Conservation (phyloP, 116 monocot species). For the Cymodocea nodosa region DNA sequence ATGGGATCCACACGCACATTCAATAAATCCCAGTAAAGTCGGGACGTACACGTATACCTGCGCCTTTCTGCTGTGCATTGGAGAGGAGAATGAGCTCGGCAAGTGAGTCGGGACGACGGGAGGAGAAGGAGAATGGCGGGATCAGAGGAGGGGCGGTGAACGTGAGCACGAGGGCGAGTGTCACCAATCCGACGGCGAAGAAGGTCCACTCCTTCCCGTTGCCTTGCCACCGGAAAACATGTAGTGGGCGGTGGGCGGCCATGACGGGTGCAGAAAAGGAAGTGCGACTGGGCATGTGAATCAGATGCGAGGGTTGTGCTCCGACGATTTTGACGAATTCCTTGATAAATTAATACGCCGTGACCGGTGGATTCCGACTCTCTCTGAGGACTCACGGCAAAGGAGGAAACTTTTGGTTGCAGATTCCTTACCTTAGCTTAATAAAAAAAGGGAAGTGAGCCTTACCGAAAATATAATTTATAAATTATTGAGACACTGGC, state of each 20-base stretch:
- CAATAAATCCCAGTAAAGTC: background rate
- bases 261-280: background rate
- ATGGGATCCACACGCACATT: background rate
- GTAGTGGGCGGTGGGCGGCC: constrained; percentile 21
- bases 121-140: background rate
- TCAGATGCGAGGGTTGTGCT: too few relatives aligned
- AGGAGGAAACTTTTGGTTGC: too few relatives aligned
- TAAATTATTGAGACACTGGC: too few relatives aligned
- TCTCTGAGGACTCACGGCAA: too few relatives aligned
- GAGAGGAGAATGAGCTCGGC: constrained; percentile 51
- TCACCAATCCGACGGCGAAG: constrained; percentile 8
- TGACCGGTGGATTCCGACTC: too few relatives aligned
- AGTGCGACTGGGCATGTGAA: background rate
- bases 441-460: too few relatives aligned
- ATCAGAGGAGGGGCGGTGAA: constrained; percentile 9
- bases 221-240: constrained; percentile 21
- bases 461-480: too few relatives aligned
- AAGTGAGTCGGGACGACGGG: background rate
- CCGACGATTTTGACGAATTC: too few relatives aligned
- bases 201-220: constrained; percentile 8
- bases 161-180: constrained; percentile 19
- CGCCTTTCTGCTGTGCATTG: constrained; percentile 35
- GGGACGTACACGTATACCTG: constrained; percentile 16
- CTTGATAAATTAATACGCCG: too few relatives aligned
- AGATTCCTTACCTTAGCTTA: too few relatives aligned